A percentile compares a stretch with the other conserved stretches of the same genome.
phyloP scores from a whole-genome alignment of 1,139 yeast species.

The Taiozyma sp. region DNA sequence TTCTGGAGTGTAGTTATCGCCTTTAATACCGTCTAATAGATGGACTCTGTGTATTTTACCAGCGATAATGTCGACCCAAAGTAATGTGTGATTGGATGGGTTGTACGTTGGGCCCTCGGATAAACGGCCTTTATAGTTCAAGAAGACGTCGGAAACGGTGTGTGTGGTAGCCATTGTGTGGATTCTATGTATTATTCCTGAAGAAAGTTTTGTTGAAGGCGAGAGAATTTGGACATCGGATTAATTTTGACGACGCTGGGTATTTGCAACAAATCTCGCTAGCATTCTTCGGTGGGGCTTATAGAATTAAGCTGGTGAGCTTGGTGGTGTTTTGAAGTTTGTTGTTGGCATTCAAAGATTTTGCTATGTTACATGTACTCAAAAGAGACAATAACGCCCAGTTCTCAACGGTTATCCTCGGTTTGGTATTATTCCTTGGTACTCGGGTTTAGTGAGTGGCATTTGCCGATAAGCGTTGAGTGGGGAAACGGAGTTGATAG shows the following conservation, averaged over 20 bases:
- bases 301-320: not conserved
- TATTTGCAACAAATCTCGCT: not conserved
- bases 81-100: constrained; percentile 45
- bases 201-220: not conserved
- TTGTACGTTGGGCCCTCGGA: constrained; percentile 68
- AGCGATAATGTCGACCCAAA: constrained; percentile 65
- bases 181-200: not conserved
- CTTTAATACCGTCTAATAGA: constrained; percentile 18
- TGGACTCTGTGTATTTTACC: constrained; percentile 51
- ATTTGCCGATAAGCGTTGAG: not conserved
- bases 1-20: constrained; percentile 22
- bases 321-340: too few relatives aligned
- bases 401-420: too few relatives aligned
- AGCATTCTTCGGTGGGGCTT: not conserved
- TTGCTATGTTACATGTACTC: too few relatives aligned
- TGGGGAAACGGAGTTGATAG: not conserved
- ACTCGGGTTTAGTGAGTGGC: not conserved
- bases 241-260: not conserved
- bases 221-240: not conserved
- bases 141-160: constrained; percentile 6
- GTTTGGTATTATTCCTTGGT: not conserved
- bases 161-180: not conserved
- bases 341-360: too few relatives aligned
- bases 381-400: too few relatives aligned
- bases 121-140: constrained; percentile 30